Percentiles rank a stretch among this genome's conserved stretches.
phyloP scores from a whole-genome alignment of 2,329 filamentous ascomycete species.

The Venturia carpophila region DNA sequence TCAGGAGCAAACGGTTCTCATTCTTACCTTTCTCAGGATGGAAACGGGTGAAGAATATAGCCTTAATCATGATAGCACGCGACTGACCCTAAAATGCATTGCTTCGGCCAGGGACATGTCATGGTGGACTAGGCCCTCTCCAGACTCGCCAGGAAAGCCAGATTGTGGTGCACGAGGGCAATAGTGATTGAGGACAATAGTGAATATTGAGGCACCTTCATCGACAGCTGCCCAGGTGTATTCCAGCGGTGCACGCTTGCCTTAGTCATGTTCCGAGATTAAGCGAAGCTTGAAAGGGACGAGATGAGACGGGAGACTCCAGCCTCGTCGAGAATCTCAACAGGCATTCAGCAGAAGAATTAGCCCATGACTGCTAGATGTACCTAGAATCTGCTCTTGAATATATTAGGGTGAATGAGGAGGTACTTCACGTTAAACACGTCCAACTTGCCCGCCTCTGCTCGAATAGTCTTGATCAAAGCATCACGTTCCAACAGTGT shows the following conservation, averaged over 20 bases:
- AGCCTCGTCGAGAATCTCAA: no score
- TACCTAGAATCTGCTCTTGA: no score
- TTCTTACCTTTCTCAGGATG: constrained; percentile 44
- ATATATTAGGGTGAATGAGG: no score
- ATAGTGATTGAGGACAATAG: background rate
- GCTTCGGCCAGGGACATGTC: background rate
- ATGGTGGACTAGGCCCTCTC: background rate
- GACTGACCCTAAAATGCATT: background rate
- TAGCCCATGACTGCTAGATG: no score
- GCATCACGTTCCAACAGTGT: background rate
- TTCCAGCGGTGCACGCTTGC: background rate
- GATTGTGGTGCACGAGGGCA: background rate
- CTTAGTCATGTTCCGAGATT: background rate
- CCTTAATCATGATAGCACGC: constrained; percentile 46
- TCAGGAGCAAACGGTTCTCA: background rate
- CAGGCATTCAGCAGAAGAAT: no score
- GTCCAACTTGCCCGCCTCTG: background rate
- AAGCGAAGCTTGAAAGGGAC: background rate
- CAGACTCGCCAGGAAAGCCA: background rate
- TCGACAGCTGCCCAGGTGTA: no score
- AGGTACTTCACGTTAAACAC: no score
- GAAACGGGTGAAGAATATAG: constrained; percentile 61
- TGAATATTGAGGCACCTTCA: background rate
- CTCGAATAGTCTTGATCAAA: background rate
- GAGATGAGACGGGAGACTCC: no score